Evolutionary conservation across 768 basidiomycete species (phyloP), one percentile per base, ranked within the genome.

Genomic region (Phaffia australis): DNA sequence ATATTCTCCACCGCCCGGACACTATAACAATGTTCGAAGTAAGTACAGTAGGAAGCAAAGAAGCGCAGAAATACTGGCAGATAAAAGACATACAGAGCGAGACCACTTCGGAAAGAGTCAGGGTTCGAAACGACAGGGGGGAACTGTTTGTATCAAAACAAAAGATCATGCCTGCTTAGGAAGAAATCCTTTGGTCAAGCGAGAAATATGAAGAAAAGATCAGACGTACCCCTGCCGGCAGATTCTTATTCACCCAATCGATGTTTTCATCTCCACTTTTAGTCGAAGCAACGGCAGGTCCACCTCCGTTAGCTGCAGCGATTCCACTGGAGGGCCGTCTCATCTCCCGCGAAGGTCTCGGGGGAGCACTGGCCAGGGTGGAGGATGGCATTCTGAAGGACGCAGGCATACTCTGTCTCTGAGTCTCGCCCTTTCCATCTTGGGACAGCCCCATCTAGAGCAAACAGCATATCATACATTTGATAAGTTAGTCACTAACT

Each of bases 321-420:
- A 60, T 8, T 15, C 50, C 49, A 35, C 56, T 59, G 59, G 63
- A 51, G 5, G 35, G 51, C 47, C 47, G 32, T 15, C 86, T 80
- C 70, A 80, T 75, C 73, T 88, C 85, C 71, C 87, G 80, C 32
- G 83, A 81, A 1, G 88, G 88, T 54, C 88, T 79, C 11, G 85
- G 83, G 48, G 88, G 87, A 16, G 79, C 78, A 30, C 69, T 29
- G 23, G 59, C 66, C 35, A 11, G 11, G 35, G 35, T 42, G 11
- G 35, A 42, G 35, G 35, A 42, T 48, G 62, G 60, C 51, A 32
- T 63, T 27, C 52, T 35, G 47, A 60, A 61, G 52, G 61, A 30
- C 5, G 51, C 23, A 5, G 50, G 49, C 18, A 63, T 48, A 49
- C 51, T 55, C 8, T 35, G 61, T 35, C 54, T 63, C 11, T 25